A percentile compares a stretch with the other conserved stretches of the same genome.
Evolutionary conservation across 345 rosid genomes (phyloP).

Genomic region (Eucalyptus lansdowneana): DNA sequence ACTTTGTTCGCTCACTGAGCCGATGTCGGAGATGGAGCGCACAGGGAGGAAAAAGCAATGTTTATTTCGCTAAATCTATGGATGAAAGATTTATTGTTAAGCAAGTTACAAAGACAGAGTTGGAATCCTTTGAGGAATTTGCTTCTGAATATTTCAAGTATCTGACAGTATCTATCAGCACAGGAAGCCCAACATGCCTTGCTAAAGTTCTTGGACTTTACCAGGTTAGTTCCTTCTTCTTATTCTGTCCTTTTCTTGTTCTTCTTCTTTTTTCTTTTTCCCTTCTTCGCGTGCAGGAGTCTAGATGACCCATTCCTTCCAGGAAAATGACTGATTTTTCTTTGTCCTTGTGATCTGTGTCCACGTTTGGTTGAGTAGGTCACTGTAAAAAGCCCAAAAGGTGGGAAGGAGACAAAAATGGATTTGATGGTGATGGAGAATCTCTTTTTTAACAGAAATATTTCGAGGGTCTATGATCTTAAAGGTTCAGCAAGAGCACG

Average conservation of each 20-base stretch:
- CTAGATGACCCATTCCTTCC: background rate
- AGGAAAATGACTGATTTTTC: background rate
- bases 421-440: conserved; percentile 98
- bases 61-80: too few species aligned
- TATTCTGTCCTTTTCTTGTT: background rate
- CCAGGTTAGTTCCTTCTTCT: background rate
- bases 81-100: too few species aligned
- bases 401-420: conserved; percentile 90
- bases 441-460: conserved; percentile 71
- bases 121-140: too few species aligned
- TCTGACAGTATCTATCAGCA: too few species aligned
- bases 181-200: too few species aligned
- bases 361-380: conserved; percentile 29
- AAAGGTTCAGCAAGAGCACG: conserved; percentile 85
- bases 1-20: too few species aligned
- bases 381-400: conserved; percentile 58
- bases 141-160: too few species aligned
- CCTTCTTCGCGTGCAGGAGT: background rate
- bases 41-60: too few species aligned
- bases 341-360: background rate
- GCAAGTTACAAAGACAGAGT: too few species aligned
- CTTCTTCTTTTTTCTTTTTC: background rate
- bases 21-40: too few species aligned
- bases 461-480: conserved; percentile 74
- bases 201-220: too few species aligned